Evolutionary conservation across 2,329 filamentous ascomycete genomes (phyloP), one percentile per base, ranked within the genome.

Genomic region (Fonsecaea pugnacius): DNA sequence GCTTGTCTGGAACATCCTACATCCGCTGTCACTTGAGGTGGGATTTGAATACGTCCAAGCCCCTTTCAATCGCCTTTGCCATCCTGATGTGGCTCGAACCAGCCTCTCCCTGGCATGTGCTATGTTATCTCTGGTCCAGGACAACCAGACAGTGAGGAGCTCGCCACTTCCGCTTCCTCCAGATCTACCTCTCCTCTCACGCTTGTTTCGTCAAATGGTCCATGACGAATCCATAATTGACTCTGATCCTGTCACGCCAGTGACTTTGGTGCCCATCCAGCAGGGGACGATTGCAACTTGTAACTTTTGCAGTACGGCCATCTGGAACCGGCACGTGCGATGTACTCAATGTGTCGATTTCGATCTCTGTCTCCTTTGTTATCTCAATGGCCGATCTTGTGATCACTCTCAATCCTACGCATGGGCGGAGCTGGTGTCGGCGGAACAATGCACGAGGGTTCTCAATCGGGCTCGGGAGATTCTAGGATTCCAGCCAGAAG

Each of bases 311-410:
- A 73, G 72, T 21, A 72, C 74, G 4, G 74, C 74, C n/a, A 76
- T 77, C 46, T 76, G 75, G 75, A 76, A 77, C 57, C 73, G 74
- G 21, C 75, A 77, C 70, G 65, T 77, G 21, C 74, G 74, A n/a
- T 77, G 75, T 55, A 73, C 73, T 18, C 69, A 74, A 52, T 77
- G 75, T 56, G 70, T 72, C 18, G 75, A 76, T 63, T 76, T 77
- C 62, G 74, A 76, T 57, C 68, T 77, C 30, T 77, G 74, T 61
- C 64, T 76, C 43, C 71, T 72, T 14, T 77, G 75, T 62, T 76
- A 74, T 60, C 65, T 76, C 9, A 75, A 72, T 35, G 75, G 74
- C 33, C 71, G 75, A 46, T 76, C 75, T 62, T 77, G 75, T 54
- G 73, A 76, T 60, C 75, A 76, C 68, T 66, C 69, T 38, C 66